phyloP scores from a whole-genome alignment of 2,329 filamentous ascomycete genomes.

The Blastomyces emzantsi region DNA sequence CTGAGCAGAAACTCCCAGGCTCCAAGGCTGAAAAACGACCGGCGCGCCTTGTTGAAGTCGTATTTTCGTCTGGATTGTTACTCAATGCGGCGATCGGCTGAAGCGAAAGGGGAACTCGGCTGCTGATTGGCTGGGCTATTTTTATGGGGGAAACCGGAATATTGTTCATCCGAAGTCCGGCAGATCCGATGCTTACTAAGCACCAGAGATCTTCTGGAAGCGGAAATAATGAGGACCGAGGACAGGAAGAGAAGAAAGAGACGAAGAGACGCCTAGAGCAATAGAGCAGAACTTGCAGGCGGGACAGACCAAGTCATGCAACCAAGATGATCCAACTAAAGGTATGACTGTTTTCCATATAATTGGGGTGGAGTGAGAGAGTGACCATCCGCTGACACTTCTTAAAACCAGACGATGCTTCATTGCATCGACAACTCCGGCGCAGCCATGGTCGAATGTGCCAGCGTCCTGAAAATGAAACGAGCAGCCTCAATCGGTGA shows the following conservation, averaged over 20 bases:
- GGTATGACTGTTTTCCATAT: slow-evolving; percentile 33
- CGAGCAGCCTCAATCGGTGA: slow-evolving; percentile 74
- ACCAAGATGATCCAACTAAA: slow-evolving; percentile 86
- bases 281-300: neutral
- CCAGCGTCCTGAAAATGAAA: slow-evolving; percentile 86
- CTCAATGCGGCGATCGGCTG: neutral
- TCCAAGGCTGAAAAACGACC: neutral
- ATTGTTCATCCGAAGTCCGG: neutral
- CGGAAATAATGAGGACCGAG: slow-evolving; percentile 10
- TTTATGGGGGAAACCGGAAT: neutral
- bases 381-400: neutral
- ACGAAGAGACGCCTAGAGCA: neutral
- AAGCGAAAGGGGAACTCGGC: slow-evolving; percentile 1
- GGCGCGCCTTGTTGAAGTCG: neutral
- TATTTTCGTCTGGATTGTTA: neutral
- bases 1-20: neutral
- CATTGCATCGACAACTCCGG: slow-evolving; percentile 99
- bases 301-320: slow-evolving; percentile 23
- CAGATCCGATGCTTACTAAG: neutral
- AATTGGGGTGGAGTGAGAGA: neutral
- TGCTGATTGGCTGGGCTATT: slow-evolving; percentile 4
- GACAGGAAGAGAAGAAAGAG: slow-evolving; percentile 9
- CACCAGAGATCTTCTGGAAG: neutral
- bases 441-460: slow-evolving; percentile 93
- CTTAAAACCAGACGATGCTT: slow-evolving; percentile 65